These are phyloP conservation scores for Fusarium sp. DNA, from an alignment of 2,329 filamentous ascomycete species.

Conservation along the genomic window DNA sequence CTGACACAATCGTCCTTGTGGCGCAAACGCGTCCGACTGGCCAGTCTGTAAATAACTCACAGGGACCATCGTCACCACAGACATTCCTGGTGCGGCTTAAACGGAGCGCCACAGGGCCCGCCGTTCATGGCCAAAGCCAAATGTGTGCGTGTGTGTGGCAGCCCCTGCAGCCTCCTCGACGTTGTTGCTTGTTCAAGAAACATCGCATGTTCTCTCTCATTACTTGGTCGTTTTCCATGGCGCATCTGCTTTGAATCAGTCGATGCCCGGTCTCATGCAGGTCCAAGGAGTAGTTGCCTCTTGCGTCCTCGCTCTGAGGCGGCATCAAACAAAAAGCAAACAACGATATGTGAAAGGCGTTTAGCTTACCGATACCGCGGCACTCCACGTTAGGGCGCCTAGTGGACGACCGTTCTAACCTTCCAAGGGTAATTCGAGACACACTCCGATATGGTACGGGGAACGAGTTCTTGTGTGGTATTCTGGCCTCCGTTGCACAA, in stretches of 20 bases:
- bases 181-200: constrained; percentile 12
- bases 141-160: constrained; percentile 28
- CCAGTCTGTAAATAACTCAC: constrained; percentile 29
- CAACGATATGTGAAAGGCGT: background rate
- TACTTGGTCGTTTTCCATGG: constrained; percentile 28
- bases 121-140: constrained; percentile 35
- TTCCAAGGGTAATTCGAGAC: constrained; percentile 3
- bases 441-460: constrained; percentile 5
- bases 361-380: constrained; percentile 26
- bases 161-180: constrained; percentile 37
- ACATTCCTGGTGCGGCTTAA: constrained; percentile 24
- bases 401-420: background rate
- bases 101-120: constrained; percentile 37
- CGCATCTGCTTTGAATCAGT: constrained; percentile 28
- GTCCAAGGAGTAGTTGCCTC: constrained; percentile 3
- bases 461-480: background rate
- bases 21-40: constrained; percentile 13
- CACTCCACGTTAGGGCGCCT: constrained; percentile 5
- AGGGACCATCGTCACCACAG: constrained; percentile 19
- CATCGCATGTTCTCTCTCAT: constrained; percentile 31
- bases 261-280: constrained; percentile 12
- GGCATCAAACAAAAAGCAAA: background rate
- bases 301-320: background rate
- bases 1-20: background rate
- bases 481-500: background rate